Evolutionary conservation across 345 rosid species (phyloP).

Genomic region (Linum trigynum): DNA sequence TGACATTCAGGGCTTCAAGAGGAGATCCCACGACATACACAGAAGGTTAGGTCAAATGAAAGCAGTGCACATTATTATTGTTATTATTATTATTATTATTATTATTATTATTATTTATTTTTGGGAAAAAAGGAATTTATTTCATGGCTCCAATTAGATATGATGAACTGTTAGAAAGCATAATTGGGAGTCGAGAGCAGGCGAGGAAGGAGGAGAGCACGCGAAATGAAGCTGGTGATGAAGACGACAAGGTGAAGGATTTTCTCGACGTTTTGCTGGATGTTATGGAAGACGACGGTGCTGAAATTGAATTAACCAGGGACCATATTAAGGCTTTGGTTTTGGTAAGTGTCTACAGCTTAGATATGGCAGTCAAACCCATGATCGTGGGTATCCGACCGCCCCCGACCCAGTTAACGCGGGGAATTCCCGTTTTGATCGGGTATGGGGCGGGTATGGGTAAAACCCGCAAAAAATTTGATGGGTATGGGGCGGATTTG

Average conservation of each 20-base stretch:
- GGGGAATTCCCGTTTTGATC: too few relatives aligned
- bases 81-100: too few relatives aligned
- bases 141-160: neutral
- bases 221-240: neutral
- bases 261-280: slow-evolving; percentile 37
- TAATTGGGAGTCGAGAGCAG: slow-evolving; percentile 22
- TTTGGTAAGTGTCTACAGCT: slow-evolving; percentile 15
- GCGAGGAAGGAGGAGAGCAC: slow-evolving; percentile 9
- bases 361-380: neutral
- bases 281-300: slow-evolving; percentile 19
- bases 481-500: too few relatives aligned
- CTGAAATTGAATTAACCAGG: slow-evolving; percentile 24
- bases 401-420: too few relatives aligned
- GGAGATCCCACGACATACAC: slow-evolving; percentile 21
- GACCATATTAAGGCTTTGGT: slow-evolving; percentile 30
- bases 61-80: too few relatives aligned
- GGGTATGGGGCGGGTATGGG: too few relatives aligned
- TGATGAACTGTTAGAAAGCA: slow-evolving; percentile 28
- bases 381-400: too few relatives aligned
- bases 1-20: slow-evolving; percentile 28
- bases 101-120: too few relatives aligned
- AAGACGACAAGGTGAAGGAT: slow-evolving; percentile 22
- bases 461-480: too few relatives aligned
- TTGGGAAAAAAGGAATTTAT: too few relatives aligned
- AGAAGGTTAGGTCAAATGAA: neutral